These are phyloP conservation scores for Erigeron philadelphicus DNA, from an alignment of 140 eudicot genomes.

Conservation along the genomic window DNA sequence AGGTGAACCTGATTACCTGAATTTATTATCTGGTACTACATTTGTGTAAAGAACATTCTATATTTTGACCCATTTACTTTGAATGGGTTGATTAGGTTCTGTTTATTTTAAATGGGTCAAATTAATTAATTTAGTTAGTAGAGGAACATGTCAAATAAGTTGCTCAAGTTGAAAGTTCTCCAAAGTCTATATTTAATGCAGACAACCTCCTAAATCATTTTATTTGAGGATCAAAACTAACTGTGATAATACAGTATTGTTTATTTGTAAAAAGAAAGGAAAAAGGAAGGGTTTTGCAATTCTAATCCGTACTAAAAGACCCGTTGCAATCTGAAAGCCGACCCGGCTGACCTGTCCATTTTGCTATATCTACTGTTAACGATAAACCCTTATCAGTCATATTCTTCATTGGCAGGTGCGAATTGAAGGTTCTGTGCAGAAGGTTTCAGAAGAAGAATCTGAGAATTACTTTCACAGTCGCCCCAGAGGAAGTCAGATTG, in stretches of 20 bases:
- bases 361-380: background rate
- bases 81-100: background rate
- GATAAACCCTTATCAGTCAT: background rate
- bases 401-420: conserved; percentile 56
- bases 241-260: background rate
- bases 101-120: background rate
- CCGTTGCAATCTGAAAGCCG: background rate
- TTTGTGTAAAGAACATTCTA: conserved; percentile 11
- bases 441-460: conserved; percentile 85
- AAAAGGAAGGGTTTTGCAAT: background rate
- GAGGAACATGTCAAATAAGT: background rate
- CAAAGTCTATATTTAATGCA: background rate
- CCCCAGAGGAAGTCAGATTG: conserved; percentile 89
- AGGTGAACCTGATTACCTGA: conserved; percentile 38
- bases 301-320: background rate
- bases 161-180: background rate
- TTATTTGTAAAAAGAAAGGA: background rate
- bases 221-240: background rate
- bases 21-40: background rate
- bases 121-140: background rate
- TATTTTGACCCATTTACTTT: background rate
- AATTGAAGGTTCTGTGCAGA: conserved; percentile 77
- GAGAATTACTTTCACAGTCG: conserved; percentile 89
- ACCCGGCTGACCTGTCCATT: background rate
- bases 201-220: conserved; percentile 3